Base-by-base conservation (phyloP, 2,329 filamentous ascomycete genomes). In the Biscogniauxia mediterranea region DNA sequence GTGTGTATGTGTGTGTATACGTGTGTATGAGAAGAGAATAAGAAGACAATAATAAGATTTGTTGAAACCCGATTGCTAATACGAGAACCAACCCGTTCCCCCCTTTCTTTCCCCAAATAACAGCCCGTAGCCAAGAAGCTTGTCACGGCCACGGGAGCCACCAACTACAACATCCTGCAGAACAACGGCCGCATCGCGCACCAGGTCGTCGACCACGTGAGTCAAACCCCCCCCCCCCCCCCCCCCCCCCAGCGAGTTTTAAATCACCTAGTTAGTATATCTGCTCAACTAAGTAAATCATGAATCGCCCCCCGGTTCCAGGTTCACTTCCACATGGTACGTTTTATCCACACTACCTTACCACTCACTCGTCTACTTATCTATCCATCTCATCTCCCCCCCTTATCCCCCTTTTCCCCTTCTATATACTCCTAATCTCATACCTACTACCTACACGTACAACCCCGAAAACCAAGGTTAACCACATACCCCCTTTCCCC, bases 121-220 rank as follows among this genome's bases (percentile, higher is more conserved):
- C 15, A 89, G 83, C 89, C 91, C 52, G 87, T 96, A 17, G 89
- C 92, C 54, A 97, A 97, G 85, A 94, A 91, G 77, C 86, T 99
- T 54, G 93, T 90, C 55, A 77, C 81, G 20, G 94, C 93, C 26
- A 87, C 86, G 3, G 91, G 91, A 46, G 88, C 90, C 3, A 80
- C 82, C 56, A 85, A 98, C 76, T 99, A 92, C 83, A 99, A 99
- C 74, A 85, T 99, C 55, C 81, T 99, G 62, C 95, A 99, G 80
- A 99, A 99, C 80, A 99, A 99, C 73, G 95, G 95, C 57, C 82
- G 85, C 21, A 85, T 94, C 71, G 95, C 95, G 19, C 95, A 99
- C 77, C 95, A 98, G 80, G 82, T 90, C 66, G 94, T 99, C 64
- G 90, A 92, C 68, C 95, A 99, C 79, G 94, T 95, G 80, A 79